Percentiles rank a stretch among this genome's conserved stretches.
Evolutionary conservation across 768 basidiomycete genomes (phyloP).

Genomic region (Pulveroboletus sp.): DNA sequence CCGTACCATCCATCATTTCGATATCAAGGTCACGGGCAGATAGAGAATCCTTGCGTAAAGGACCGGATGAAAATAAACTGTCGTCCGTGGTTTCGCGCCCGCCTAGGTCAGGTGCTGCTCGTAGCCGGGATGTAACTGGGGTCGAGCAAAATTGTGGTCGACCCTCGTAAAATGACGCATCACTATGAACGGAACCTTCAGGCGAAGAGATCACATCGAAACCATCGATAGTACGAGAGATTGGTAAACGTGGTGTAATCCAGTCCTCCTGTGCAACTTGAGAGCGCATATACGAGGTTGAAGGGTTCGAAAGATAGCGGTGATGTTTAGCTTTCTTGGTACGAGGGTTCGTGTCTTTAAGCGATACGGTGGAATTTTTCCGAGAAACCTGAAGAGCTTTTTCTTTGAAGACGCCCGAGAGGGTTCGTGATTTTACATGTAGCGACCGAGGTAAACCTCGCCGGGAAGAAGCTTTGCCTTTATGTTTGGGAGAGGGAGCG

Average conservation of each 20-base stretch:
- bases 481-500: constrained; percentile 34
- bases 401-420: constrained; percentile 30
- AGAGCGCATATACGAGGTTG: constrained; percentile 28
- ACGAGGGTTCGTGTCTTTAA: constrained; percentile 12
- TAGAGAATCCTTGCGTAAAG: neutral
- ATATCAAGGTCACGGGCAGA: constrained; percentile 3
- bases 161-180: constrained; percentile 17
- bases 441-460: constrained; percentile 17
- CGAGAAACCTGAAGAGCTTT: constrained; percentile 13
- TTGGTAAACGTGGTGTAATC: constrained; percentile 10
- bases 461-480: constrained; percentile 10
- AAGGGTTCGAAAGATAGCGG: constrained; percentile 21
- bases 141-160: constrained; percentile 28
- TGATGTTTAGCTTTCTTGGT: constrained; percentile 14
- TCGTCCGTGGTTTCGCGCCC: neutral
- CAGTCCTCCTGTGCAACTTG: constrained; percentile 12
- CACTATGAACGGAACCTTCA: constrained; percentile 1
- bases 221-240: neutral
- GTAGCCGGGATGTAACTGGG: constrained; percentile 12
- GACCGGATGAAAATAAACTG: neutral
- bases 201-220: neutral
- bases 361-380: constrained; percentile 16
- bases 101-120: neutral
- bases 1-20: constrained; percentile 20
- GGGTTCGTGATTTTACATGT: constrained; percentile 38